Base-by-base conservation (phyloP, 768 basidiomycete species). In the Gloeostereum incarnatum region DNA sequence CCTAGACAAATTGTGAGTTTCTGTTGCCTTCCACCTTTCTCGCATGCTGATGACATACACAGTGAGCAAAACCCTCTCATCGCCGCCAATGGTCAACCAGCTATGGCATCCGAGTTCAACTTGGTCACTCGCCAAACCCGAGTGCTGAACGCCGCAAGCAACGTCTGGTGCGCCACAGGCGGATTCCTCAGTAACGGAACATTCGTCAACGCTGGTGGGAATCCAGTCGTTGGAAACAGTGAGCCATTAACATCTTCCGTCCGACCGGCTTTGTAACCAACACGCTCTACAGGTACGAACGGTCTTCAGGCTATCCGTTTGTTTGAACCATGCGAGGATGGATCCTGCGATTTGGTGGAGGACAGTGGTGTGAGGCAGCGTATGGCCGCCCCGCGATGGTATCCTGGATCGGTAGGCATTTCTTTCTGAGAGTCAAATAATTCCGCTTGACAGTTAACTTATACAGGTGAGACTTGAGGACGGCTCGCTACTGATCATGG, bases 51-150 rank as follows among this genome's bases (percentile, higher is more conserved):
- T 18, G 33, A 14, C 19, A 3, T 5, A 9, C 13, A 10, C 30
- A 51, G 49, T 21, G 55, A 58, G 31, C 52, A 68, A 40, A 68
- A 71, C 31, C 61, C 66, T 10, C 49, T 69, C 1, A 55, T n/a
- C n/a, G n/a, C 47, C 14, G 51, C 69, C 38, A 55, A 66, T 36
- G 62, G 60, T 1, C 66, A 68, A 41, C 51, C 63, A 13, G 68
- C 68, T 6, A 69, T 68, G 69, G 63, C 61, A 20, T 65, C 62
- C 5, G 50, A 70, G 11, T 61, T 66, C 48, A 56, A 69, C 39
- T 45, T 70, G 8, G 51, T 58, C 42, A 66, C 65, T 1, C 61
- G 63, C 27, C 57, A 51, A 3, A 55, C 58, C 1, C 56, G 59
- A 10, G 50, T 63, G 7, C 41, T 65, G 6, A 49, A 57, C 31